These are phyloP conservation scores for Podaxis sp. DNA, from an alignment of 768 basidiomycete species.

Conservation along the genomic window DNA sequence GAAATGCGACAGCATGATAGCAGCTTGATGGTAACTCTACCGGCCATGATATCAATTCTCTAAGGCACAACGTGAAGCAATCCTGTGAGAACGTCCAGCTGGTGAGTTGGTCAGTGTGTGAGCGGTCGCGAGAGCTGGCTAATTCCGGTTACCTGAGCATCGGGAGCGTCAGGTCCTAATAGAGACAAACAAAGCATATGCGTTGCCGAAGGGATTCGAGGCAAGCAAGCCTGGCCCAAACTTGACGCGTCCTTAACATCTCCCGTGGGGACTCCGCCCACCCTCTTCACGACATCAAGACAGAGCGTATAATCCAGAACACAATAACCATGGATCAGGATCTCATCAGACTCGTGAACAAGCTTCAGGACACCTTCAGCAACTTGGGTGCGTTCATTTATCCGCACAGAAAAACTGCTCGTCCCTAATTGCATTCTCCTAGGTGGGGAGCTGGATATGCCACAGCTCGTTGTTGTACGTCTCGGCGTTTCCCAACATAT, in stretches of 20 bases:
- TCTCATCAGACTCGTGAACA: constrained; percentile 92
- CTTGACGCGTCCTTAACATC: constrained; percentile 10
- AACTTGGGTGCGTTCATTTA: constrained; percentile 67
- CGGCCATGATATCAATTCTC: neutral
- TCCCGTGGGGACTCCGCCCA: constrained; percentile 7
- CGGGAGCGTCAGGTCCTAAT: constrained; percentile 6
- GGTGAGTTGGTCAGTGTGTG: neutral
- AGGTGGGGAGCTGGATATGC: constrained; percentile 94
- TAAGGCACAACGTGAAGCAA: neutral
- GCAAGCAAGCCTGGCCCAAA: neutral
- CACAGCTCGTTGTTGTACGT: constrained; percentile 85
- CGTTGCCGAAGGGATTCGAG: constrained; percentile 2
- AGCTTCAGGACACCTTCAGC: constrained; percentile 90
- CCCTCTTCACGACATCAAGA: constrained; percentile 2
- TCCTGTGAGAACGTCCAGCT: neutral
- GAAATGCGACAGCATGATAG: neutral
- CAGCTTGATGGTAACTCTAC: neutral
- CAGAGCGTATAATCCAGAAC: neutral
- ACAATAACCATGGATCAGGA: constrained; percentile 79
- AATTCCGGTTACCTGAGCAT: constrained; percentile 1
- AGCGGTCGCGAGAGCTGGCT: neutral
- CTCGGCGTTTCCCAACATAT: neutral
- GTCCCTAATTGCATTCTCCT: constrained; percentile 14
- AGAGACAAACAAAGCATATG: constrained; percentile 1
- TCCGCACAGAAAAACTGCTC: constrained; percentile 15